Base-by-base conservation (phyloP, 306 rosid species). In the Ammopiptanthus mongolicus region DNA sequence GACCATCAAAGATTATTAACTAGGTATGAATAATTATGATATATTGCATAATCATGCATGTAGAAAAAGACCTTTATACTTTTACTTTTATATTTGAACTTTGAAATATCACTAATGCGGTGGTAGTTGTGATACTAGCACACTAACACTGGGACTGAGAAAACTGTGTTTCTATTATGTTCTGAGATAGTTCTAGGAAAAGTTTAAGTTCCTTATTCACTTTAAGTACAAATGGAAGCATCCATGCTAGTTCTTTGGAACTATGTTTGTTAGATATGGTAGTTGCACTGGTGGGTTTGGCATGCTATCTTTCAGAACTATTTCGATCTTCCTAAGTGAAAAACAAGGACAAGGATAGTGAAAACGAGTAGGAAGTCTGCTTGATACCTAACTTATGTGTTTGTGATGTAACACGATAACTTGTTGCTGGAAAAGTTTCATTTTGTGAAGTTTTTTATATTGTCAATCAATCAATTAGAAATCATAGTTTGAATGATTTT, bases 271-370 rank as follows among this genome's bases (percentile, higher is more conserved):
- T 42, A 66, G 63, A 5, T 39, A 28, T 46, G 39, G 13, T 74
- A 13, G 75, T 36, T 34, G 34, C 10, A 28, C 23, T 74, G 33
- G 63, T 80, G 65, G 70, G 21, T 69, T 41, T 58, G 72, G 34
- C 46, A 67, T 67, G 50, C 51, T 65, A 46, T 50, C 34, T 55
- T 57, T 59, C 23, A 48, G 48, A 50, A 61, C 37, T 57, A 17
- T 60, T 42, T 65, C 61, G 73, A 60, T 75, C 25, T 69, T 11
- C n/a, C 5, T 14, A 51, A 50, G 10, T 29, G 44, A 17, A 52
- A 70, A 15, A 56, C 53, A 15, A 64, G 70, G 23, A 4, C 61
- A 29, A 34, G 28, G 18, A 69, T 9, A 15, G 19, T 46, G 57
- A 47, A 64, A 62, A 53, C 46, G 73, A 37, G 28, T 33, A 21